A percentile compares a stretch with the other conserved stretches of the same genome.
phyloP scores from a whole-genome alignment of 2,329 filamentous ascomycete genomes.

The Zopfia rhizophila region DNA sequence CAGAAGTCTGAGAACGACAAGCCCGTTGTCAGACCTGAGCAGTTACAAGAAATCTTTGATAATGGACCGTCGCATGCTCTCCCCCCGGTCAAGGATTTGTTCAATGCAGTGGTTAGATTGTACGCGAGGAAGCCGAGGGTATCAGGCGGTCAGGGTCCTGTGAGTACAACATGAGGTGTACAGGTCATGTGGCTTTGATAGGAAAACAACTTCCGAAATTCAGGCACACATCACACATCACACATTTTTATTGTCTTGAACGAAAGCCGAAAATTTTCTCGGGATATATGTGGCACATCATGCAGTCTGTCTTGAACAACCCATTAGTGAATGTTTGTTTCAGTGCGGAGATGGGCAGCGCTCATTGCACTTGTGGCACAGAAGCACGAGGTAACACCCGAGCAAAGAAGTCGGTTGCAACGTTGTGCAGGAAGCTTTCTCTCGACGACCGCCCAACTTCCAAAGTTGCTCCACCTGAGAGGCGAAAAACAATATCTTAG shows the following conservation, averaged over 20 bases:
- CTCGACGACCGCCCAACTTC: too few species aligned
- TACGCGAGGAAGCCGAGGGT: conserved; percentile 66
- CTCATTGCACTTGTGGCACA: too few species aligned
- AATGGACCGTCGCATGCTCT: conserved; percentile 74
- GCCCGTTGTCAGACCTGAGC: conserved; percentile 74
- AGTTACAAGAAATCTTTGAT: conserved; percentile 76
- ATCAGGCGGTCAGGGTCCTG: too few species aligned
- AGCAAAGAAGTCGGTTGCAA: too few species aligned
- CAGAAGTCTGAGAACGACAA: conserved; percentile 59
- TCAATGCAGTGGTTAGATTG: conserved; percentile 75
- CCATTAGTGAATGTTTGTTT: too few species aligned
- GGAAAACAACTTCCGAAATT: conserved; percentile 15
- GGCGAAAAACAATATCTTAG: too few species aligned
- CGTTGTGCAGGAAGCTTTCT: too few species aligned
- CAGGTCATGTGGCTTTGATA: too few species aligned
- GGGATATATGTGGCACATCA: neutral
- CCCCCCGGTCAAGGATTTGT: conserved; percentile 78
- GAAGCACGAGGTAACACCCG: too few species aligned
- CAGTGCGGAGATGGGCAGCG: too few species aligned
- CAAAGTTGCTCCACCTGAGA: too few species aligned
- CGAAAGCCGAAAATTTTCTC: neutral
- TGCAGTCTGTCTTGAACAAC: neutral
- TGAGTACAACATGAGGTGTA: conserved; percentile 8
- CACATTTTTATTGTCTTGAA: neutral
- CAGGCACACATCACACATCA: conserved; percentile 12